Evolutionary conservation across 2,329 filamentous ascomycete genomes (phyloP), one percentile per base, ranked within the genome.

Genomic region (Cordyceps militaris): DNA sequence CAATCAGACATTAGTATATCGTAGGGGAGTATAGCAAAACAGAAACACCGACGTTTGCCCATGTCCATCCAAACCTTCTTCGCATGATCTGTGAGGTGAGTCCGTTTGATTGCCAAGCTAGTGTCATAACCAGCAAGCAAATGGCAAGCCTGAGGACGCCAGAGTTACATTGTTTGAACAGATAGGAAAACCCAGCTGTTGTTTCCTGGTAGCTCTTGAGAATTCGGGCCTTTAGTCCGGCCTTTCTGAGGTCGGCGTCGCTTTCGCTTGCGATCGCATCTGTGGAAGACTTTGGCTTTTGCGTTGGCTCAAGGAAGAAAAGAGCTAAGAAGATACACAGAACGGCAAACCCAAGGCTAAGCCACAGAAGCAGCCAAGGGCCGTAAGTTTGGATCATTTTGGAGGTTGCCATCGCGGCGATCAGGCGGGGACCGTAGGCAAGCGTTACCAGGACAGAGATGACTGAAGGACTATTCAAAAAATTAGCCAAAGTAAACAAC

Each of bases 51-150:
- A 47, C 52, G 13, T 47, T n/a, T 1, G 52, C 40, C 52, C 52
- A 55, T n/a, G 40, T 55, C 52, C 52, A 55, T 14, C 52, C 52
- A 38, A 47, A 55, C 14, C 16, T 55, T 16, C 21, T 55, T 13
- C 52, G 40, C 52, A 55, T 55, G 23, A 55, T 46, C 26, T 53
- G 14, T 14, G 34, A 23, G 30, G 21, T 28, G 19, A 54, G 38
- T 43, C 40, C 40, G 21, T 26, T 46, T 1, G 52, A n/a, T 24
- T 47, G 52, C 52, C 52, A 55, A 23, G 52, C 52, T 0, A 55
- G 16, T 11, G 40, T 47, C 52, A 55, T 55, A 4, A 47, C 21
- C 28, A 55, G 28, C 52, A 55, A 23, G 14, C 52, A 55, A 2
- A 47, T 13, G 16, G 23, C 30, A 13, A 55, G 8, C 11, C 42